Evolutionary conservation across 345 rosid species (phyloP).

Genomic region (rapeseed (Brassica napus)): Da-Ae NC_063441.1:17718001-17718500

Average conservation of each 20-base stretch:
- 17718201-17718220: background rate
- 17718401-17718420: background rate
- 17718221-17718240: background rate
- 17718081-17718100: background rate
- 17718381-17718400: background rate
- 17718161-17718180: background rate
- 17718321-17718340: background rate
- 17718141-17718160: conserved; percentile 7
- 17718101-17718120: conserved; percentile 10
- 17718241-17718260: background rate
- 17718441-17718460: background rate
- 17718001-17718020: conserved; percentile 41
- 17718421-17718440: background rate
- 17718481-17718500: background rate
- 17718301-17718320: background rate
- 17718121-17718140: conserved; percentile 13
- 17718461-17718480: background rate
- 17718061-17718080: background rate
- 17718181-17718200: background rate
- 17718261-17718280: background rate
- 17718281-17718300: background rate
- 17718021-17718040: conserved; percentile 34
- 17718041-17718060: conserved; percentile 28
- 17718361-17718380: background rate
- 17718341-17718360: background rate